These are phyloP conservation scores for Barnettozyma siamensis DNA, from an alignment of 805 yeast species.

Conservation along the genomic window DNA sequence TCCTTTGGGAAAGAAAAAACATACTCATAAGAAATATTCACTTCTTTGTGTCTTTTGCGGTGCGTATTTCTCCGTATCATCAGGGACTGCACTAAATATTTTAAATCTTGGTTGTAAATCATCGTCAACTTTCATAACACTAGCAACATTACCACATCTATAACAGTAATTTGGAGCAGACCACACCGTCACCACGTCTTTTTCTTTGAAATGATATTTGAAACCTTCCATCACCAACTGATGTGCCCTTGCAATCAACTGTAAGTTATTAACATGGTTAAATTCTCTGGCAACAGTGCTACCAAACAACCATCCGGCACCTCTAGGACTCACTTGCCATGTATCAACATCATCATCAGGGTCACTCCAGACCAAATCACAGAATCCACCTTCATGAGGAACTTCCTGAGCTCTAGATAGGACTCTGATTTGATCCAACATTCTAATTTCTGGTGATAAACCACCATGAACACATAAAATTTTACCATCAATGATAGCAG, in stretches of 20 bases:
- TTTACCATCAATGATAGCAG: constrained; percentile 94
- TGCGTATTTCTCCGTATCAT: constrained; percentile 42
- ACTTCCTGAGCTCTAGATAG: constrained; percentile 95
- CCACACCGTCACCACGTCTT: constrained; percentile 97
- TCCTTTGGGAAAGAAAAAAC: too few relatives aligned
- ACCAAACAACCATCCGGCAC: constrained; percentile 98
- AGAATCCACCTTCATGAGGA: constrained; percentile 98
- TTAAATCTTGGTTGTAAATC: constrained; percentile 83
- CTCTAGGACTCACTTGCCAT: constrained; percentile 97
- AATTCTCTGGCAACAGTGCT: constrained; percentile 91
- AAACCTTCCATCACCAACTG: constrained; percentile 98
- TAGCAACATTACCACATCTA: constrained; percentile 96
- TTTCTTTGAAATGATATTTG: constrained; percentile 91
- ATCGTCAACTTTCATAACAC: constrained; percentile 94
- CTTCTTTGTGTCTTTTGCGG: constrained; percentile 31
- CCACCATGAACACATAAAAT: constrained; percentile 97
- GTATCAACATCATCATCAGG: constrained; percentile 96
- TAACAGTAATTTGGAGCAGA: constrained; percentile 96
- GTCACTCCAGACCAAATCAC: constrained; percentile 96
- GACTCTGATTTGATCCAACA: constrained; percentile 95
- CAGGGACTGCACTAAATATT: constrained; percentile 94
- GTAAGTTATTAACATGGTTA: constrained; percentile 87
- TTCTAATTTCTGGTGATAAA: constrained; percentile 91
- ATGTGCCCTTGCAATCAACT: constrained; percentile 91
- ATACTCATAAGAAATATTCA: constrained; percentile 26